Percentiles rank a stretch among this genome's conserved stretches.
phyloP scores from a whole-genome alignment of 257 asterid species.

The Solanum chiquidenum region DNA sequence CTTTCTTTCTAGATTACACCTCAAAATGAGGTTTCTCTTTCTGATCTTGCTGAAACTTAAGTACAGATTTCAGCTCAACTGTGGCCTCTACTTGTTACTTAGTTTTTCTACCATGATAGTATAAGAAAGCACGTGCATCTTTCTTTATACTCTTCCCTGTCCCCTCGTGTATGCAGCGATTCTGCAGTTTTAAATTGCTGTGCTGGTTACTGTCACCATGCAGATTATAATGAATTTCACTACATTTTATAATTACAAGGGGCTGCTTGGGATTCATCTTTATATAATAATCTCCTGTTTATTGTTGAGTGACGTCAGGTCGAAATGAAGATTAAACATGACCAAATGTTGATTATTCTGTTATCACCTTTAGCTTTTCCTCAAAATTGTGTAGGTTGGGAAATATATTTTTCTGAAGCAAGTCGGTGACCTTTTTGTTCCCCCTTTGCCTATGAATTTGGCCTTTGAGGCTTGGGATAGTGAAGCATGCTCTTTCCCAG shows the following conservation, averaged over 20 bases:
- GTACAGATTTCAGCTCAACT: neutral
- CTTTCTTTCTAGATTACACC: neutral
- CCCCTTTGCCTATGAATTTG: neutral
- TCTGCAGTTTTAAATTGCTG: neutral
- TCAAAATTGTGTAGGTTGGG: neutral
- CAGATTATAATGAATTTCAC: neutral
- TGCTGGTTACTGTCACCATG: neutral
- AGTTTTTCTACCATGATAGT: neutral
- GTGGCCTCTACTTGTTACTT: neutral
- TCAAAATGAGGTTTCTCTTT: neutral
- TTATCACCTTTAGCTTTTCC: neutral
- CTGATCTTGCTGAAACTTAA: neutral
- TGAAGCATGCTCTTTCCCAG: neutral
- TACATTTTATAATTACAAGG: neutral
- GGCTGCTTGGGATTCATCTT: neutral
- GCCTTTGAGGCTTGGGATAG: neutral
- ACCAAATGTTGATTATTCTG: neutral
- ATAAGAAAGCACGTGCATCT: neutral
- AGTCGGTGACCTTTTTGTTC: neutral
- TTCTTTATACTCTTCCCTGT: neutral
- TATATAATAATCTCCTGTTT: neutral
- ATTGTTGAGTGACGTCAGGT: neutral
- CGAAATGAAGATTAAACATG: neutral
- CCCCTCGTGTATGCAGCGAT: neutral
- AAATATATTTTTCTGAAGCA: neutral